These are phyloP conservation scores for Alternaria atra DNA, from an alignment of 2,329 filamentous ascomycete genomes.

Conservation along the genomic window DNA sequence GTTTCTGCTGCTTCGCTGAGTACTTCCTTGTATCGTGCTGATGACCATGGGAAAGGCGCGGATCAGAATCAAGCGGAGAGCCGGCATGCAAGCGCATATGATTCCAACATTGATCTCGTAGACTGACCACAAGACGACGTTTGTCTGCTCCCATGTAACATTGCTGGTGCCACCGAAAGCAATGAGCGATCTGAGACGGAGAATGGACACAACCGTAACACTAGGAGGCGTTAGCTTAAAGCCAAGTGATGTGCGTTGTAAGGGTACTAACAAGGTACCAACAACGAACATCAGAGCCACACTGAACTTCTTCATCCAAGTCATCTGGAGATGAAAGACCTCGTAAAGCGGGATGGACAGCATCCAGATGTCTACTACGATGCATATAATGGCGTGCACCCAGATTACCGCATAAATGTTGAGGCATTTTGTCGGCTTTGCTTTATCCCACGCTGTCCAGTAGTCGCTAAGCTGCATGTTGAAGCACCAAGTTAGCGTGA, in stretches of 20 bases:
- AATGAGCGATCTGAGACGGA: constrained; percentile 53
- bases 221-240: not conserved
- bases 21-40: constrained; percentile 33
- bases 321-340: constrained; percentile 37
- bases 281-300: constrained; percentile 47
- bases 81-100: constrained; percentile 55
- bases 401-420: constrained; percentile 45
- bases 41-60: constrained; percentile 43
- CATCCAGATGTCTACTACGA: constrained; percentile 32
- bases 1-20: not conserved
- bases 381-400: constrained; percentile 40
- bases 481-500: not conserved
- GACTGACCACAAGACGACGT: constrained; percentile 23
- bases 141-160: constrained; percentile 44
- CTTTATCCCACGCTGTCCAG: constrained; percentile 40
- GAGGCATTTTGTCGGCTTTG: constrained; percentile 32
- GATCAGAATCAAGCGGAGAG: constrained; percentile 46
- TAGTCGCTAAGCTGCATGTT: constrained; percentile 11
- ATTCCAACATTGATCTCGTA: constrained; percentile 37
- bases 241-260: not conserved
- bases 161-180: constrained; percentile 52
- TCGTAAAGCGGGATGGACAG: constrained; percentile 43
- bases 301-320: constrained; percentile 43
- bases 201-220: constrained; percentile 48
- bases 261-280: constrained; percentile 27